phyloP scores from a whole-genome alignment of 768 basidiomycete genomes.

The Suillus brevipes region DNA sequence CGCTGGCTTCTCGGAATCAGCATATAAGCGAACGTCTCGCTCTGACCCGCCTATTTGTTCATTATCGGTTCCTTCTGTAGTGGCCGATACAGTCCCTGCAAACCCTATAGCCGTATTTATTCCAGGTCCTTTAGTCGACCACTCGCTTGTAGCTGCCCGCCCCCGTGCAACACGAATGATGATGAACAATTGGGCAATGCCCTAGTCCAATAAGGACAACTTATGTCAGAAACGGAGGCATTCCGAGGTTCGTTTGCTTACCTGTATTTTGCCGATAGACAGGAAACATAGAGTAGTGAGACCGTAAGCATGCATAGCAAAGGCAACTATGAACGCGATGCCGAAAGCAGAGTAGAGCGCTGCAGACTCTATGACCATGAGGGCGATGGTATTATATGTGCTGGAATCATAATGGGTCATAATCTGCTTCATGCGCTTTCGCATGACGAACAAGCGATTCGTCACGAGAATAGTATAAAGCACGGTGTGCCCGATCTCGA shows the following conservation, averaged over 20 bases:
- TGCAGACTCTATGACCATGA: slow-evolving; percentile 40
- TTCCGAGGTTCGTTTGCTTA: background rate
- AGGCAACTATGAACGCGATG: slow-evolving; percentile 35
- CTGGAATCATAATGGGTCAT: slow-evolving; percentile 19
- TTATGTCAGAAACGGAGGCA: background rate
- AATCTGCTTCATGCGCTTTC: slow-evolving; percentile 15
- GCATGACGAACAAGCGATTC: slow-evolving; percentile 25
- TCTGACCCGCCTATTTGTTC: background rate
- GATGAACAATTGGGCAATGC: slow-evolving; percentile 36
- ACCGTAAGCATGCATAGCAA: slow-evolving; percentile 19
- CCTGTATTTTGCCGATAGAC: slow-evolving; percentile 33
- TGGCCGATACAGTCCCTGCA: background rate
- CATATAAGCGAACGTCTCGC: background rate
- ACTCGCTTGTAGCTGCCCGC: slow-evolving; percentile 17
- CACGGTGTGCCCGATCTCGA: slow-evolving; percentile 33
- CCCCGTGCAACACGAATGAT: slow-evolving; percentile 37
- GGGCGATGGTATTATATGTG: slow-evolving; percentile 27
- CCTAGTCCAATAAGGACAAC: slow-evolving; percentile 19
- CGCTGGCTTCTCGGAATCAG: background rate
- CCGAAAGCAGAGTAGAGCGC: slow-evolving; percentile 27
- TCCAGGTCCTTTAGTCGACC: background rate
- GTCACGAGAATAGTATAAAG: slow-evolving; percentile 33
- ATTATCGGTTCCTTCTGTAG: background rate
- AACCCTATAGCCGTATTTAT: background rate
- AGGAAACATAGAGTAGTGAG: slow-evolving; percentile 29